These are phyloP conservation scores for Brassica balearica DNA, from an alignment of 441 rosid genomes.

Conservation along the genomic window DNA sequence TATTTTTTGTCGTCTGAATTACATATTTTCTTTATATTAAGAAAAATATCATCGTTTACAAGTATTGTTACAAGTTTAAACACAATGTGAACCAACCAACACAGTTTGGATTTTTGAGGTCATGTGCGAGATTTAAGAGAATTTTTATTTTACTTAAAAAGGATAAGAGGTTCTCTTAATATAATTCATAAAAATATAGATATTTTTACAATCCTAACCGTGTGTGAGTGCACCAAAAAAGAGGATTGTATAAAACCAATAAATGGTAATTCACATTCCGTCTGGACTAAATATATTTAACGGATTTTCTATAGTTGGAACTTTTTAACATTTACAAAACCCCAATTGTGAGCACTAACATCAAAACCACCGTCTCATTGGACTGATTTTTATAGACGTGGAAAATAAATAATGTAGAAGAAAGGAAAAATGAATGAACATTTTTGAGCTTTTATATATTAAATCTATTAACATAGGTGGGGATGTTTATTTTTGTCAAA, in stretches of 20 bases:
- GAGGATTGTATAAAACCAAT: too few relatives aligned
- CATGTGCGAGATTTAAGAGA: not conserved
- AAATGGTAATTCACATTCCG: too few relatives aligned
- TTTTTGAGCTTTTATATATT: not conserved
- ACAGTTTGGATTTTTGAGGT: not conserved
- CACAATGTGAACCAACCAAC: not conserved
- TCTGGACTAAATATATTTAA: not conserved
- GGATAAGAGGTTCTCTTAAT: not conserved
- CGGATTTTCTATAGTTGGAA: constrained; percentile 33
- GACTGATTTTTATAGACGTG: constrained; percentile 16
- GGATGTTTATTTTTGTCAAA: constrained; percentile 34
- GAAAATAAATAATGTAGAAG: constrained; percentile 26
- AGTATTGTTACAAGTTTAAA: not conserved
- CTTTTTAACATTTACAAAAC: constrained; percentile 39
- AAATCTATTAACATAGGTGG: constrained; percentile 25
- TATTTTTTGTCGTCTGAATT: not conserved
- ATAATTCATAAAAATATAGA: not conserved
- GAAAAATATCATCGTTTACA: not conserved
- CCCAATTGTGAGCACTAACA: constrained; percentile 40
- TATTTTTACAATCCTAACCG: not conserved
- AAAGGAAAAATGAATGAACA: constrained; percentile 15
- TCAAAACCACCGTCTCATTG: constrained; percentile 32
- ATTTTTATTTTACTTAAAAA: not conserved
- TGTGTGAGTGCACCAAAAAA: not conserved
- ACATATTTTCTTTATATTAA: not conserved